A percentile compares a stretch with the other conserved stretches of the same genome.
phyloP scores from a whole-genome alignment of 179 eudicot species.

The Beta corolliflora region DNA sequence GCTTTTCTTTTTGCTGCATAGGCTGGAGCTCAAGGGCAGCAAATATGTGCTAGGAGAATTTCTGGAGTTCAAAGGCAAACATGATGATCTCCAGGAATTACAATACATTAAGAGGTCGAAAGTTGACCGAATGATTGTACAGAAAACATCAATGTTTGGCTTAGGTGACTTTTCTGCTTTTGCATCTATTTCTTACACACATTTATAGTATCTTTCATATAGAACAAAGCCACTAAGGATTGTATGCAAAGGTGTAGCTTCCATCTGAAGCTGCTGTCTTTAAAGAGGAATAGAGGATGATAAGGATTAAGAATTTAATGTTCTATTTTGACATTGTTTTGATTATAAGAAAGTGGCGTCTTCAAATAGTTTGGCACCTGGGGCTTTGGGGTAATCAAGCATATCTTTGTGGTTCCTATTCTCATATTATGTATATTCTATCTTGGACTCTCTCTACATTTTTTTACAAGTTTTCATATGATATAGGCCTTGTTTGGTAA shows the following conservation, averaged over 20 bases:
- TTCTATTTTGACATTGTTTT: neutral
- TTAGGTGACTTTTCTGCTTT: slow-evolving; percentile 47
- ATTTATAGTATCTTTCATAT: neutral
- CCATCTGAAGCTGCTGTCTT: neutral
- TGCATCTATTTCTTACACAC: slow-evolving; percentile 6
- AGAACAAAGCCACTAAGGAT: neutral
- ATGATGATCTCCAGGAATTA: slow-evolving; percentile 64
- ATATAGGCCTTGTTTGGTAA: neutral
- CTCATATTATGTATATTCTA: neutral
- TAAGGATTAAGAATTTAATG: neutral
- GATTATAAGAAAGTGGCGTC: neutral
- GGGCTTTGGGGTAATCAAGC: neutral
- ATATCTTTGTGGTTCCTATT: neutral
- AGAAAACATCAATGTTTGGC: slow-evolving; percentile 86
- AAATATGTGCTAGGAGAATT: slow-evolving; percentile 79
- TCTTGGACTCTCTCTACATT: too few species aligned
- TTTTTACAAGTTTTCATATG: neutral
- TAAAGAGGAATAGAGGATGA: neutral
- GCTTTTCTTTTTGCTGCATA: slow-evolving; percentile 21
- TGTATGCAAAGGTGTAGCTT: neutral
- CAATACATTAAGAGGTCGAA: slow-evolving; percentile 78
- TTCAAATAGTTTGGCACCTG: neutral
- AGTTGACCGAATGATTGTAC: slow-evolving; percentile 65
- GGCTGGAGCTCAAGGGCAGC: slow-evolving; percentile 84
- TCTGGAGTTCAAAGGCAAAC: slow-evolving; percentile 84